phyloP scores from a whole-genome alignment of 1,284 basidiomycete species.

The Hemileia vastatrix region DNA sequence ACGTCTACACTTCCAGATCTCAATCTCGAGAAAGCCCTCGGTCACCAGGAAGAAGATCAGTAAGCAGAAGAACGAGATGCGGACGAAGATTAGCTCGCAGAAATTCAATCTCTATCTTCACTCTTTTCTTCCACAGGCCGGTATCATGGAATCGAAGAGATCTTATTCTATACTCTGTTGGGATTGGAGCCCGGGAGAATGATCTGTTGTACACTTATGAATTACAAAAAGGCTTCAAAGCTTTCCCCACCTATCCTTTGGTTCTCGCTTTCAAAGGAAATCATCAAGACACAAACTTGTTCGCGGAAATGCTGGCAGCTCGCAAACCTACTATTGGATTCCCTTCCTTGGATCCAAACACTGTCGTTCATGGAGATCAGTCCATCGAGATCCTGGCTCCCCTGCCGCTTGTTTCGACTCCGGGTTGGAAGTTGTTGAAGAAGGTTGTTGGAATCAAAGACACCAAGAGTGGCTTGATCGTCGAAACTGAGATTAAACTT shows the following conservation, averaged over 20 bases:
- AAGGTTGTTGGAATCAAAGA: slow-evolving; percentile 24
- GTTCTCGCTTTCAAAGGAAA: slow-evolving; percentile 33
- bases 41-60: too few species aligned
- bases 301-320: slow-evolving; percentile 32
- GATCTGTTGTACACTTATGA: slow-evolving; percentile 36
- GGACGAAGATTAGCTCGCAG: too few species aligned
- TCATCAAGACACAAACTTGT: slow-evolving; percentile 31
- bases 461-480: slow-evolving; percentile 28
- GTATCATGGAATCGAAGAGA: too few species aligned
- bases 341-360: slow-evolving; percentile 29
- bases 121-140: too few species aligned
- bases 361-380: slow-evolving; percentile 39
- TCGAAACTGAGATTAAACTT: slow-evolving; percentile 33
- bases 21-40: too few species aligned
- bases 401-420: slow-evolving; percentile 29
- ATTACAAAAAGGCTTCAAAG: slow-evolving; percentile 29
- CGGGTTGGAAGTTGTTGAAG: slow-evolving; percentile 37
- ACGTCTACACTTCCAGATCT: too few species aligned
- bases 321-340: slow-evolving; percentile 30
- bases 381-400: slow-evolving; percentile 32
- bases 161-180: too few species aligned
- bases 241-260: slow-evolving; percentile 36
- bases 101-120: too few species aligned
- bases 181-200: slow-evolving; percentile 29
- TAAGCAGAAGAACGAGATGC: too few species aligned